These are phyloP conservation scores for Pilaira anomala DNA, from an alignment of 192 early-diverging fungal genomes.

Conservation along the genomic window DNA sequence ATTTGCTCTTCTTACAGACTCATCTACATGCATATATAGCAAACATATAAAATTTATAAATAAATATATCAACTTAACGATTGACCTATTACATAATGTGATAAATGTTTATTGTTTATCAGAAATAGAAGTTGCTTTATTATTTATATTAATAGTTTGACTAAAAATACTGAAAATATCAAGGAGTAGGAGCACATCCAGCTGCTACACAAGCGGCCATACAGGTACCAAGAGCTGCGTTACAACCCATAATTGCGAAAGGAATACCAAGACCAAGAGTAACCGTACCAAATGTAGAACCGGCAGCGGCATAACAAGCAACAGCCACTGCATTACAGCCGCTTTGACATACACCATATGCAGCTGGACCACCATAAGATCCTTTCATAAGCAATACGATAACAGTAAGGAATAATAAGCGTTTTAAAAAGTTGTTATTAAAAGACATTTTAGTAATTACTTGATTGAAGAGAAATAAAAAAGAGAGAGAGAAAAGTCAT, in stretches of 20 bases:
- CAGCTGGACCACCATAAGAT: neutral
- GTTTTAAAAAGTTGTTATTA: constrained; percentile 1
- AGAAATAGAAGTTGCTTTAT: too few relatives aligned
- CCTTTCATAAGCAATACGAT: neutral
- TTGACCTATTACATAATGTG: too few relatives aligned
- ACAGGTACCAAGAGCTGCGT: neutral
- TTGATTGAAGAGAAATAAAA: too few relatives aligned
- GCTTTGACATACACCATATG: constrained; percentile 3
- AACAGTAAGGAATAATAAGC: neutral
- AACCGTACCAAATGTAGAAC: constrained; percentile 10
- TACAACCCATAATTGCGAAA: neutral
- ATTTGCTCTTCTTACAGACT: too few relatives aligned
- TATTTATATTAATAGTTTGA: too few relatives aligned
- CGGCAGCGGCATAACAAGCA: neutral
- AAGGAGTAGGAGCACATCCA: neutral
- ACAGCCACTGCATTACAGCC: constrained; percentile 7
- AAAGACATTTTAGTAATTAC: too few relatives aligned
- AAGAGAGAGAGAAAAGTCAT: too few relatives aligned
- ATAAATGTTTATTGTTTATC: too few relatives aligned
- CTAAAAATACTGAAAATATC: too few relatives aligned
- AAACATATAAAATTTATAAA: too few relatives aligned
- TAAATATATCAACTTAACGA: too few relatives aligned
- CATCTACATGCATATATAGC: too few relatives aligned
- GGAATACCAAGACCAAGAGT: neutral
- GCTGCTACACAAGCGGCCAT: neutral